These are phyloP conservation scores for Suillus ampliporus DNA, from an alignment of 768 basidiomycete genomes.

Conservation along the genomic window DNA sequence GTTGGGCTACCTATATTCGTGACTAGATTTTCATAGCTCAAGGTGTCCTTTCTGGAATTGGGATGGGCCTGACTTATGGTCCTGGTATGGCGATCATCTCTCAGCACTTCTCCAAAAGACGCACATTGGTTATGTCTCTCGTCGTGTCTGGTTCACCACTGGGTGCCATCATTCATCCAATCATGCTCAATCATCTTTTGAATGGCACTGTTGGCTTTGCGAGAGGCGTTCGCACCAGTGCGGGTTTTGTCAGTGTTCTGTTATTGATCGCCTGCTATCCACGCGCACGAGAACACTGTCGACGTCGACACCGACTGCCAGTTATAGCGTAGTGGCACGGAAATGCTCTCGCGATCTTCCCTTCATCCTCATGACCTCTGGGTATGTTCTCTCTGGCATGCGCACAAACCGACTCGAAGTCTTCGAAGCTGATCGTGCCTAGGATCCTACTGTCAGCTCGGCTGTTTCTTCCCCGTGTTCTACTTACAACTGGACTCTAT, in stretches of 20 bases:
- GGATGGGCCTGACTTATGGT: constrained; percentile 49
- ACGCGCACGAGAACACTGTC: constrained; percentile 42
- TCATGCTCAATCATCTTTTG: constrained; percentile 57
- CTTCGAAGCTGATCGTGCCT: constrained; percentile 8
- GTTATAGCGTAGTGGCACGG: constrained; percentile 25
- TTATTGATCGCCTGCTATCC: constrained; percentile 45
- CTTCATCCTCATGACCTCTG: constrained; percentile 29
- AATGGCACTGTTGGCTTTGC: constrained; percentile 52
- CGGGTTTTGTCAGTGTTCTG: constrained; percentile 41
- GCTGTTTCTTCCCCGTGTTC: constrained; percentile 57
- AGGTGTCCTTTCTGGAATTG: constrained; percentile 47
- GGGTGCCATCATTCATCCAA: constrained; percentile 62
- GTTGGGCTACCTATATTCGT: background rate
- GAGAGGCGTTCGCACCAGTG: constrained; percentile 45
- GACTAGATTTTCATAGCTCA: constrained; percentile 48
- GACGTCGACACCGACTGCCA: constrained; percentile 26
- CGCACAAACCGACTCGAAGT: background rate
- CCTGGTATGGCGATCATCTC: constrained; percentile 48
- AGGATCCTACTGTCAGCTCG: constrained; percentile 33
- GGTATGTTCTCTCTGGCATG: constrained; percentile 19
- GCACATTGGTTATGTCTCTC: constrained; percentile 51
- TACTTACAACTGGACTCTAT: constrained; percentile 64
- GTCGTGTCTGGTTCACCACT: constrained; percentile 53
- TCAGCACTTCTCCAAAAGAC: constrained; percentile 49
- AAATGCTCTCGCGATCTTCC: constrained; percentile 31